Evolutionary conservation across 2,329 filamentous ascomycete genomes (phyloP), one percentile per base, ranked within the genome.

Genomic region (Fusarium sp.): DNA sequence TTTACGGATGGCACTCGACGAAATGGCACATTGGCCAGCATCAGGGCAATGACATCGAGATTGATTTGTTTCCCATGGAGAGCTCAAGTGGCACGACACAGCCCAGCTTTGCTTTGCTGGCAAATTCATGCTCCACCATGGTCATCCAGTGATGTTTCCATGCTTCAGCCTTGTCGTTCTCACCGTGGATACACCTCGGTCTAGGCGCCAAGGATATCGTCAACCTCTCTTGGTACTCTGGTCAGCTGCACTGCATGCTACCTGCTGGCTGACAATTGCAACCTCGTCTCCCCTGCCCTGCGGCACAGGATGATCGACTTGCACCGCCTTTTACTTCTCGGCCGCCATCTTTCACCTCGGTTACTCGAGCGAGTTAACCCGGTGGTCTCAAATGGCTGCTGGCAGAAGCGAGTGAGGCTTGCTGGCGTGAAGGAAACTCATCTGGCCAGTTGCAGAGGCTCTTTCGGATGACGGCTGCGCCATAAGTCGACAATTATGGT

Each of bases 201-300:
- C 72, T 74, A 69, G 71, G 65, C 67, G 63, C 47, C 40, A 40
- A 62, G 57, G 57, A 45, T 70, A 73, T 62, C 72, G 72, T 54
- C 69, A 58, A 57, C 22, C 56, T 66, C 59, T 35, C 45, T 68
- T 58, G 65, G 52, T 40, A 56, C 35, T 64, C 52, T 47, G 66
- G 69, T 78, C 74, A 77, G 72, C 67, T 73, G 74, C 43, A 57
- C 54, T 70, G 68, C 69, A 71, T 70, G 62, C 52, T 64, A 54
- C 66, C 69, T 69, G 72, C 66, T 68, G 68, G 76, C 74, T 77
- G 74, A 77, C 72, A 47, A 56, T 57, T 70, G 72, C 71, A 73
- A 72, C 65, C 57, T 63, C 59, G 52, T 27, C 25, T 32, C 20
- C 20, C 20, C 20, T 20, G 20, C 65, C 43, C 63, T 67, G 32